A percentile compares a stretch with the other conserved stretches of the same genome.
These are phyloP conservation scores for Elsinoe australis DNA, from an alignment of 2,329 filamentous ascomycete species.

Conservation along the genomic window DNA sequence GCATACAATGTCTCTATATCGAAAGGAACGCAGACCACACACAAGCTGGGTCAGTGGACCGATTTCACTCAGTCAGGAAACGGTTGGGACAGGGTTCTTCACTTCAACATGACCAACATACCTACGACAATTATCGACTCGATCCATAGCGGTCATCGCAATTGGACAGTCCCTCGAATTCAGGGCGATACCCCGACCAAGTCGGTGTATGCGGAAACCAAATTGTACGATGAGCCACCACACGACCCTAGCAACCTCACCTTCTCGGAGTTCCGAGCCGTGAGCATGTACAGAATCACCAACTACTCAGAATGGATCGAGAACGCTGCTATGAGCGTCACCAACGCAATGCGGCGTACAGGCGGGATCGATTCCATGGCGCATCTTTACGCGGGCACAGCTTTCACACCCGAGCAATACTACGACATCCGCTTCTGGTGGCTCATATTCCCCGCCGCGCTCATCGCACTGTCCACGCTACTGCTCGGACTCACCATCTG, in stretches of 20 bases:
- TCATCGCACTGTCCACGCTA: not conserved
- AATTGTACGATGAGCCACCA: not conserved
- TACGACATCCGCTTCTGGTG: not conserved
- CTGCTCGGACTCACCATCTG: not conserved
- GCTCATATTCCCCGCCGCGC: not conserved
- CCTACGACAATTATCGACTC: not conserved
- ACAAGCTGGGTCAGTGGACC: not conserved
- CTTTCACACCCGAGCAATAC: not conserved
- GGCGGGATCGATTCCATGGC: not conserved
- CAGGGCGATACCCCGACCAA: not conserved
- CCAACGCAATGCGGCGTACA: not conserved
- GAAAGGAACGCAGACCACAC: not conserved
- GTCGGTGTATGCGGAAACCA: not conserved
- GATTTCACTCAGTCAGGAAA: not conserved
- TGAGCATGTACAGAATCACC: conserved; percentile 1
- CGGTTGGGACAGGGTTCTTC: not conserved
- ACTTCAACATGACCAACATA: not conserved
- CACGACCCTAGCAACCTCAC: not conserved
- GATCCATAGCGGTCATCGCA: not conserved
- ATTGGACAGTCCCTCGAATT: not conserved
- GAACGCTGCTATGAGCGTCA: not conserved
- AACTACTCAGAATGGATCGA: not conserved
- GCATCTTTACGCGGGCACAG: not conserved
- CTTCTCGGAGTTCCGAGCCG: not conserved
- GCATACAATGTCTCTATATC: not conserved